These are phyloP conservation scores for Drechslerella coelobrocha DNA, from an alignment of 2,329 filamentous ascomycete genomes.

Conservation along the genomic window DNA sequence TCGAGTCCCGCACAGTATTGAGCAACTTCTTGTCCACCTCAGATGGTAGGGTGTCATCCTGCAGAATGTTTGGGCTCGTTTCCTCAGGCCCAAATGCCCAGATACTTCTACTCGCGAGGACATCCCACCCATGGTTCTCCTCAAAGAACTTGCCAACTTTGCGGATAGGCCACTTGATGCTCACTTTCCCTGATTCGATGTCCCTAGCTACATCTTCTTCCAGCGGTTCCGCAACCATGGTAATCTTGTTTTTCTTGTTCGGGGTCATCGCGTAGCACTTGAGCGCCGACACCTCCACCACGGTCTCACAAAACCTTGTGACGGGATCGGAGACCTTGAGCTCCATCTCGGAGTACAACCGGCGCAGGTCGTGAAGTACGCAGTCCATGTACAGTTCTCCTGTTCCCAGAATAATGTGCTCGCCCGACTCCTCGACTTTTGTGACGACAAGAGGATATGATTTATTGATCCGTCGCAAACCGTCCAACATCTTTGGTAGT, in stretches of 20 bases:
- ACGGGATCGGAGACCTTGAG: conserved; percentile 98
- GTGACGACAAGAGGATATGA: conserved; percentile 94
- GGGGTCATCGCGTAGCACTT: conserved; percentile 98
- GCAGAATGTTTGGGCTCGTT: conserved; percentile 89
- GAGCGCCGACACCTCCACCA: conserved; percentile 94
- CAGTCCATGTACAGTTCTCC: conserved; percentile 99
- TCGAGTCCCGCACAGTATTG: conserved; percentile 84
- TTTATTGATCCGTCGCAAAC: conserved; percentile 95
- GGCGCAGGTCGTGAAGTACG: conserved; percentile 89
- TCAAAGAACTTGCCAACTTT: conserved; percentile 97
- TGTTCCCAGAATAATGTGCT: conserved; percentile 92
- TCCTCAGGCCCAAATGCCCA: conserved; percentile 99
- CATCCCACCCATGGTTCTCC: conserved; percentile 95
- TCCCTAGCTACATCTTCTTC: conserved; percentile 94
- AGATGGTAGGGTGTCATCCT: conserved; percentile 92
- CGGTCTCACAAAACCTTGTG: conserved; percentile 95
- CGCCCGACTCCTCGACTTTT: conserved; percentile 96
- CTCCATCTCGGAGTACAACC: conserved; percentile 98
- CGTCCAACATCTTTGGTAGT: conserved; percentile 97
- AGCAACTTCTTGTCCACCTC: conserved; percentile 94
- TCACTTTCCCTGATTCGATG: conserved; percentile 88
- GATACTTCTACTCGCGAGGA: conserved; percentile 90
- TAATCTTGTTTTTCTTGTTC: conserved; percentile 99
- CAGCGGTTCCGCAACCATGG: conserved; percentile 95
- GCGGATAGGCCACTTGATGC: conserved; percentile 88